A percentile compares a stretch with the other conserved stretches of the same genome.
Conservation (phyloP, 768 basidiomycete genomes). For the Kwoniella sp. region DNA sequence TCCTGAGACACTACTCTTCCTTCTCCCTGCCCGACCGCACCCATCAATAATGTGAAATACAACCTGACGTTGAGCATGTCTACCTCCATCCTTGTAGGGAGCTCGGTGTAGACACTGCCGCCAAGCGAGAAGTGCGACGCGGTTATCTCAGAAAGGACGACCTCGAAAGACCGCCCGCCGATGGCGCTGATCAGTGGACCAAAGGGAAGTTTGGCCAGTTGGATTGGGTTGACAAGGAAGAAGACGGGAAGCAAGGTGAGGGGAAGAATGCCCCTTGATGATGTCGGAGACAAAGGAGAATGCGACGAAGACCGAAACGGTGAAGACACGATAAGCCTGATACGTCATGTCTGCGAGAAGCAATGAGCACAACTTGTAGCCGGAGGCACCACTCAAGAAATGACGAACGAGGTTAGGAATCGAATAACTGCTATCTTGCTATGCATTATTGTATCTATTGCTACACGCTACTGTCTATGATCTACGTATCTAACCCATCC, state of each 20-base stretch:
- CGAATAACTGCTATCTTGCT: no score
- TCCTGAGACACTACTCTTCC: not conserved
- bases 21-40: no score
- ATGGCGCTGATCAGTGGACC: conserved; percentile 58
- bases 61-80: not conserved
- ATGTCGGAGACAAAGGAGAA: not conserved
- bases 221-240: conserved; percentile 34
- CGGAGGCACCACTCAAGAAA: no score
- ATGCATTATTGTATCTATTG: not conserved
- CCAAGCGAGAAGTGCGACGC: conserved; percentile 56
- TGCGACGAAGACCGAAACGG: not conserved
- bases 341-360: no score
- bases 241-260: not conserved
- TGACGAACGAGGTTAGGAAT: no score
- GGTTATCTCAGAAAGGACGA: conserved; percentile 59
- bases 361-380: no score
- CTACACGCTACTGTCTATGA: not conserved
- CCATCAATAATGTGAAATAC: not conserved
- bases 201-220: conserved; percentile 56
- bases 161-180: conserved; percentile 42
- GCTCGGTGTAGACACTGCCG: conserved; percentile 54
- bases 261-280: no score
- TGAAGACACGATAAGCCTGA: no score
- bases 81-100: conserved; percentile 26
- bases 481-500: not conserved